phyloP scores from a whole-genome alignment of 2,329 filamentous ascomycete genomes.

The Aspergillus sp. region DNA sequence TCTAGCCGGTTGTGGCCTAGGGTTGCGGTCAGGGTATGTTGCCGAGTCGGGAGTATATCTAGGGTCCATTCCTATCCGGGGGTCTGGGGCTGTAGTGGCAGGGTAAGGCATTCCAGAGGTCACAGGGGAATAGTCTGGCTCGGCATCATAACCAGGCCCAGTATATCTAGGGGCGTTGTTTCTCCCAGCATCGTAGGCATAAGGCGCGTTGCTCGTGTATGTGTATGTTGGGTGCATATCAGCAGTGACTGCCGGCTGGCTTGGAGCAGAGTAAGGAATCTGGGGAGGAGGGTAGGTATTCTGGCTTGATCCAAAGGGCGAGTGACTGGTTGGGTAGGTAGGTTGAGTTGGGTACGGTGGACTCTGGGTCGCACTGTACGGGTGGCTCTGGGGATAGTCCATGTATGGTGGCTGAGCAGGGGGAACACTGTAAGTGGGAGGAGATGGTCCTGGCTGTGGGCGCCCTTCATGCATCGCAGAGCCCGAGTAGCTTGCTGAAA shows the following conservation, averaged over 20 bases:
- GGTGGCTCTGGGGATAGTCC: conserved; percentile 30
- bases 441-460: conserved; percentile 32
- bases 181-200: conserved; percentile 33
- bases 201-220: conserved; percentile 28
- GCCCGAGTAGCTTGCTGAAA: conserved; percentile 31
- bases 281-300: conserved; percentile 31
- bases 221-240: conserved; percentile 37
- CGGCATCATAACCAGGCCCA: conserved; percentile 38
- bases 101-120: conserved; percentile 38
- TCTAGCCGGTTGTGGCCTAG: conserved; percentile 36
- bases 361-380: conserved; percentile 28
- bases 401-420: conserved; percentile 28
- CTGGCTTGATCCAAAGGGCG: conserved; percentile 29
- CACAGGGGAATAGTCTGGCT: conserved; percentile 37
- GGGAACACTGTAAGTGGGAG: conserved; percentile 30
- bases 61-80: conserved; percentile 39
- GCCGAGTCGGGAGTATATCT: conserved; percentile 38
- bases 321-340: conserved; percentile 29
- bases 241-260: conserved; percentile 33
- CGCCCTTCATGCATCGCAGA: conserved; percentile 35
- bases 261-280: conserved; percentile 28
- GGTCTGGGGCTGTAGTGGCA: conserved; percentile 35
- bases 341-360: conserved; percentile 27
- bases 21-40: conserved; percentile 30
- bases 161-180: conserved; percentile 38